Evolutionary conservation across 1,284 basidiomycete species (phyloP).

Genomic region (Agroathelia rolfsii): DNA sequence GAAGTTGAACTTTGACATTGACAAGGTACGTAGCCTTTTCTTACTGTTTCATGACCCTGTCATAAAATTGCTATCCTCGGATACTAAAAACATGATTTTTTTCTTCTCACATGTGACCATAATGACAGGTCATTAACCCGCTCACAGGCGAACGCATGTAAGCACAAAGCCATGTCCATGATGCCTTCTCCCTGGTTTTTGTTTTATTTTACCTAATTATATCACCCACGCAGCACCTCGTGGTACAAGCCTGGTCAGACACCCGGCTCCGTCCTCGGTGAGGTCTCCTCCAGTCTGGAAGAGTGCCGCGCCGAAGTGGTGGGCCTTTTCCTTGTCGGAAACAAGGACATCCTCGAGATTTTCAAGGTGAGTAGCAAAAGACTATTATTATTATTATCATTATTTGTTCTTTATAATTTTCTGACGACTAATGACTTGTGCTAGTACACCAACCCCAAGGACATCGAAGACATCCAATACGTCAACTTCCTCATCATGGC

Average conservation of each 20-base stretch:
- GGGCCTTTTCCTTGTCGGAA: constrained; percentile 63
- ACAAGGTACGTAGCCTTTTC: constrained; percentile 31
- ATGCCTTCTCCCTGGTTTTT: constrained; percentile 2
- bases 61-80: too few relatives aligned
- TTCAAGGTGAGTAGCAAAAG: constrained; percentile 54
- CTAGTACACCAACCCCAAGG: constrained; percentile 62
- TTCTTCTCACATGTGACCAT: not conserved
- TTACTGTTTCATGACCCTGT: too few relatives aligned
- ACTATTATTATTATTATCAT: too few relatives aligned
- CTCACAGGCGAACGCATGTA: constrained; percentile 74
- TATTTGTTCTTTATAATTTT: too few relatives aligned
- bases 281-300: constrained; percentile 80
- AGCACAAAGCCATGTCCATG: constrained; percentile 16
- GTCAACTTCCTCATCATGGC: constrained; percentile 79
- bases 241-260: constrained; percentile 85
- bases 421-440: constrained; percentile 2
- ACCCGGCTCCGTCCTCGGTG: constrained; percentile 67
- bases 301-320: constrained; percentile 83
- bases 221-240: constrained; percentile 34
- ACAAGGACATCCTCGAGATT: constrained; percentile 63
- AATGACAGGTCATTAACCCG: constrained; percentile 65
- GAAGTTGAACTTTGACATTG: constrained; percentile 67
- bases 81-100: constrained; percentile 1
- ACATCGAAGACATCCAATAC: constrained; percentile 69
- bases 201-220: not conserved